Base-by-base conservation (phyloP, 768 basidiomycete genomes). In the Kwoniella europaea region DNA sequence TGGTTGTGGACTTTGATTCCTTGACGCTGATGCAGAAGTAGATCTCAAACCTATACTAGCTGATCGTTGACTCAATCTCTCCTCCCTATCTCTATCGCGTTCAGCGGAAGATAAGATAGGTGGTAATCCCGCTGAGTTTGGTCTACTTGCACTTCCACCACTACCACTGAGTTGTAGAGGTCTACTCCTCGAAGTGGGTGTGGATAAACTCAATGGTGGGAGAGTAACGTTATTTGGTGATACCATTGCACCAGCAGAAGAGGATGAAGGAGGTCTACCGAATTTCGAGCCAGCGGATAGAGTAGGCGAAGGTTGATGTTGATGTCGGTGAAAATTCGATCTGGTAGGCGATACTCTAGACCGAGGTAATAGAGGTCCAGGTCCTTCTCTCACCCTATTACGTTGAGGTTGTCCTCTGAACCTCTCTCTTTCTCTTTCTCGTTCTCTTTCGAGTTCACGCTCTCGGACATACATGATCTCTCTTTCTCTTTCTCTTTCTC, bases 31-130 rank as follows among this genome's bases (percentile, higher is more conserved):
- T 35, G 35, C 35, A 35, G 35, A 67, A 16, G 55, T 46, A 50
- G 46, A 50, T 4, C 12, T 50, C 13, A 50, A 15, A 10, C 58
- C n/a, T 22, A 9, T 46, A 54, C 66, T 67, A 12, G 15, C 56
- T 16, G 65, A 54, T 41, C 64, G 55, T 52, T 54, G 46, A 44
- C 42, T 65, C 16, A 43, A 22, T 5, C 44, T 20, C n/a, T 67
- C 65, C 12, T 67, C 65, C 24, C 57, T 67, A n/a, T 67, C 65
- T 22, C 56, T 53, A 27, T 64, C 63, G 10, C 43, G 18, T 15
- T 24, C 55, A 10, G 55, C 24, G n/a, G 54, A 29, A 3, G 59
- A 24, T 4, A 67, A 13, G 27, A 67, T 67, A 35, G 66, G 58
- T n/a, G 66, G 66, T 22, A 67, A 46, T 10, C 57, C 66, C 5